Evolutionary conservation across 306 rosid genomes (phyloP).

Genomic region (Potentilla sterilis): DNA sequence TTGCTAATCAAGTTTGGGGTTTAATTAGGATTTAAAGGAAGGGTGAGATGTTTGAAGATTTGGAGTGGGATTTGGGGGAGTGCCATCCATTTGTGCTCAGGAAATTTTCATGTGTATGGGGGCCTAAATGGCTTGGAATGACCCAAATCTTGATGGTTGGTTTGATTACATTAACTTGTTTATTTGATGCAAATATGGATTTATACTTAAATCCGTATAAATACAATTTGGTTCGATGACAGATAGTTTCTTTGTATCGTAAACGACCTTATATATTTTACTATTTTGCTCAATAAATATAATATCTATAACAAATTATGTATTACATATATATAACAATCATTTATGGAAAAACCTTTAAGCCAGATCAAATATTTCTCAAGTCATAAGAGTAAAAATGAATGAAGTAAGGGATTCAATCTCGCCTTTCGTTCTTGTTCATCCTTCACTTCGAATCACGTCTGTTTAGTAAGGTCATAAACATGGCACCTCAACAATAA

Average conservation of each 20-base stretch:
- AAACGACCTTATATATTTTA: neutral
- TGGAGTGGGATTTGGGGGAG: neutral
- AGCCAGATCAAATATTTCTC: too few relatives aligned
- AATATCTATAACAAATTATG: neutral
- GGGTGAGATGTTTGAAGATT: slow-evolving; percentile 1
- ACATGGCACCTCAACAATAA: too few relatives aligned
- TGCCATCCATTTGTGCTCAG: neutral
- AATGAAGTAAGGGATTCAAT: too few relatives aligned
- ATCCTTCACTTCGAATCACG: too few relatives aligned
- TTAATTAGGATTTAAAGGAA: neutral
- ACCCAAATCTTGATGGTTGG: slow-evolving; percentile 4
- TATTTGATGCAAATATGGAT: neutral
- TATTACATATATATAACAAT: neutral
- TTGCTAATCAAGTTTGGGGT: slow-evolving; percentile 13
- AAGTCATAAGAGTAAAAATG: too few relatives aligned
- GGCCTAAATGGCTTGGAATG: neutral
- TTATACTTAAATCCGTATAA: neutral
- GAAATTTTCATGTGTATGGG: neutral
- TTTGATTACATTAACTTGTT: neutral
- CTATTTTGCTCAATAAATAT: neutral
- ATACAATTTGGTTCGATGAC: neutral
- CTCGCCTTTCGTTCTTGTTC: too few relatives aligned
- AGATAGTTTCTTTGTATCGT: neutral
- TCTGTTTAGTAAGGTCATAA: too few relatives aligned
- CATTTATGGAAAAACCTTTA: too few relatives aligned